These are phyloP conservation scores for Neostapfia colusana DNA, from an alignment of 176 grass and related monocot species.

Conservation along the genomic window DNA sequence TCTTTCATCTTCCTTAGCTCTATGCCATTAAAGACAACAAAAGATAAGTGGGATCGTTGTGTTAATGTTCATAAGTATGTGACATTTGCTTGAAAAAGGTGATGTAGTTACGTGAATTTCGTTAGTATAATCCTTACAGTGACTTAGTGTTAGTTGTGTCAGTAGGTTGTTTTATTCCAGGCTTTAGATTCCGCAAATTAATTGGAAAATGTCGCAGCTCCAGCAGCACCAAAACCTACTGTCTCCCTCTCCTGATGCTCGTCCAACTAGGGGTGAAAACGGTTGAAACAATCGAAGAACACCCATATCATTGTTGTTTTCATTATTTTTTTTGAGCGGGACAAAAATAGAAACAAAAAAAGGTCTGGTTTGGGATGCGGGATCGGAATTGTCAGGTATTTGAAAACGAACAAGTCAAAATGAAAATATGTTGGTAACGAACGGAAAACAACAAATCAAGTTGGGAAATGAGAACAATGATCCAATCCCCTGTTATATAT, in stretches of 20 bases:
- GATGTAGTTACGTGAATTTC: neutral
- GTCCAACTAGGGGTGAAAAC: too few relatives aligned
- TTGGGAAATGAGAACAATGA: too few relatives aligned
- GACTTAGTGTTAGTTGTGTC: neutral
- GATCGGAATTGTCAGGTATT: too few relatives aligned
- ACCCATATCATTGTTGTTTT: too few relatives aligned
- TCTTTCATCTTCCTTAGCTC: constrained; percentile 22
- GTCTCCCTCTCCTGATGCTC: neutral
- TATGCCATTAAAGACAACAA: constrained; percentile 24
- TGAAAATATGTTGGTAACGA: too few relatives aligned
- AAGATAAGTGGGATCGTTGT: neutral
- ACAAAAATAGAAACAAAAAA: too few relatives aligned
- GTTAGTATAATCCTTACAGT: neutral
- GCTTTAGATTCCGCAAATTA: neutral
- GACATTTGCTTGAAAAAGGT: neutral
- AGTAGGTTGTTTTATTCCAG: neutral
- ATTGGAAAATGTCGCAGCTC: neutral
- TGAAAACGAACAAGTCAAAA: too few relatives aligned
- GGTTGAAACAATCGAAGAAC: too few relatives aligned
- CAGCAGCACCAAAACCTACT: neutral
- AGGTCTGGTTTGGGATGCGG: too few relatives aligned
- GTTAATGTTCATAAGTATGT: constrained; percentile 11
- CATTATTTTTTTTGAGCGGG: too few relatives aligned
- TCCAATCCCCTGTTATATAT: too few relatives aligned
- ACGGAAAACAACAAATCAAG: too few relatives aligned